A percentile compares a stretch with the other conserved stretches of the same genome.
These are phyloP conservation scores for Tulasnella sp. DNA, from an alignment of 768 basidiomycete genomes.

Conservation along the genomic window DNA sequence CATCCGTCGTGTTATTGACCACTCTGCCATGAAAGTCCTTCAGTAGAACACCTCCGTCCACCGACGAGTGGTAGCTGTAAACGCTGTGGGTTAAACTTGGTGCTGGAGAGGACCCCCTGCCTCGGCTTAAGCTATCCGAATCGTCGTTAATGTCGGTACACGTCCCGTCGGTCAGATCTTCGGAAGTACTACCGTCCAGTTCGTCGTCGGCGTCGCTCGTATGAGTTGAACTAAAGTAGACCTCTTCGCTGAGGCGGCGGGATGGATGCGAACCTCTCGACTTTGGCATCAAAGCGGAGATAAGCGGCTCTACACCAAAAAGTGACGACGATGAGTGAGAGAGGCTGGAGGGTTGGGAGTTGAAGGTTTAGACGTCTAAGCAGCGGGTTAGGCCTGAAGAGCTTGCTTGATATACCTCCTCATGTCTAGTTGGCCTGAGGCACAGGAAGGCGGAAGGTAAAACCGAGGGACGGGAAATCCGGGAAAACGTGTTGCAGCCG, in stretches of 20 bases:
- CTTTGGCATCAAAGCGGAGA: neutral
- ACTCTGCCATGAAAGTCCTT: slow-evolving; percentile 25
- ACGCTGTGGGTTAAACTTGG: neutral
- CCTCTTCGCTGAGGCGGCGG: slow-evolving; percentile 32
- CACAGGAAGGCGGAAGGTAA: too few species aligned
- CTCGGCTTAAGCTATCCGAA: neutral
- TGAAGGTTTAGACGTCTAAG: neutral
- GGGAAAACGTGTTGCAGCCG: neutral
- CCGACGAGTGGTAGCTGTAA: slow-evolving; percentile 27
- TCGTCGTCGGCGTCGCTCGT: neutral
- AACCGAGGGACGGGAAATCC: neutral
- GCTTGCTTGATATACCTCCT: neutral
- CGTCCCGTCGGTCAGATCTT: neutral
- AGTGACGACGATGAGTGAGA: neutral
- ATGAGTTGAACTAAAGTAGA: neutral
- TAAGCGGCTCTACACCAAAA: too few species aligned
- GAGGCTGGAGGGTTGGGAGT: neutral
- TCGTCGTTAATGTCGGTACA: neutral
- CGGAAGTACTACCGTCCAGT: neutral
- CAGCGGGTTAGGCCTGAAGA: neutral
- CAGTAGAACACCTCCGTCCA: slow-evolving; percentile 14
- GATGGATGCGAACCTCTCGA: neutral
- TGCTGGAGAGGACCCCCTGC: neutral
- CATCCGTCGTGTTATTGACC: slow-evolving; percentile 25
- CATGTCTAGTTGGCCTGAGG: neutral